Base-by-base conservation (phyloP, 345 rosid species). In the Rhodamnia argentea region DNA sequence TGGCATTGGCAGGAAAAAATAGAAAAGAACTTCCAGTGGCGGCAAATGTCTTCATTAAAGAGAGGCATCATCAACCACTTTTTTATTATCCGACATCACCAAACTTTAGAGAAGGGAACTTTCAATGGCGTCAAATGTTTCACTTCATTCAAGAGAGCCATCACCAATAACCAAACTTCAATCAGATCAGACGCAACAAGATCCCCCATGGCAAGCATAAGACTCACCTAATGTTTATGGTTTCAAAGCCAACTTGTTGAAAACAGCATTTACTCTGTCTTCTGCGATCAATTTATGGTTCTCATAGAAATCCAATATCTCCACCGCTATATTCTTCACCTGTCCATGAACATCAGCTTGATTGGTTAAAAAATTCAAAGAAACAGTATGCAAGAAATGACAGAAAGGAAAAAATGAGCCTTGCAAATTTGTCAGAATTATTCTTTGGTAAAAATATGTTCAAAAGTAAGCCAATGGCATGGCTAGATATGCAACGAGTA, bases 301-400 rank as follows among this genome's bases (percentile, higher is more conserved):
- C 87, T 93, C 95, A 82, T 92, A 93, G 87, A 92, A 93, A 89
- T 92, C 93, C 84, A 93, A 85, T 60, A 93, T 92, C 91, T 92
- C 94, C 93, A 92, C 90, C 10, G 95, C 87, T 18, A 93, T 93
- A 85, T 91, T 92, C 83, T 93, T 93, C 84, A 93, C 93, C 95
- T 93, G 89, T 64, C 85, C 86, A 81, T 85, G 29, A 44, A 81
- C 81, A 29, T 27, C 52, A 60, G 51, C 24, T 70, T 37, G 78
- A 7, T 37, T 37, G 37, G 26, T 18, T 64, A 64, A 32, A 62
- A 64, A 64, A 64, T 40, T 29, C 10, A 16, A 32, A 70, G 47
- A 70, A 70, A 18, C 47, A 70, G 2, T 70, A 70, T 70, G 18
- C 47, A 37, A 70, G 47, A 70, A 70, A 32, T 70, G 78, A 70